Evolutionary conservation across 176 grass and related monocot species (phyloP).

Genomic region (Hyparrhenia diplandra): DNA sequence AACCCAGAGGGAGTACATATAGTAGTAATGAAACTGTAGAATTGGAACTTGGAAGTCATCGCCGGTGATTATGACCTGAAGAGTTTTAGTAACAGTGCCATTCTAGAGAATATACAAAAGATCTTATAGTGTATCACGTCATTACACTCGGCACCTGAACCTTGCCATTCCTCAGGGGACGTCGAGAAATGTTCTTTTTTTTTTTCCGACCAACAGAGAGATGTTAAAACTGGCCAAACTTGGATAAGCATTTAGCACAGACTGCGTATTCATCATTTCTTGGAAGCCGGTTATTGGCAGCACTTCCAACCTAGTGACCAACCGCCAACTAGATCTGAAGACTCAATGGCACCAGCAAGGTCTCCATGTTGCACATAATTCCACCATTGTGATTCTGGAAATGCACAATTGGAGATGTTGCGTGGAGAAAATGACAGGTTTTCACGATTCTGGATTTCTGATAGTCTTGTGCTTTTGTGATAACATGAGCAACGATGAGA

Average conservation of each 20-base stretch:
- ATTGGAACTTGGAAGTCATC: not conserved
- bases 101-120: not conserved
- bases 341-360: not conserved
- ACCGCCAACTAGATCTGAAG: not conserved
- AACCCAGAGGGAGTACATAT: too few relatives aligned
- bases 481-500: slow-evolving; percentile 61
- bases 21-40: not conserved
- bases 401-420: not conserved
- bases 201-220: too few relatives aligned
- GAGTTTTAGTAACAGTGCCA: not conserved
- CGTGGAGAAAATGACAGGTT: slow-evolving; percentile 20
- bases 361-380: slow-evolving; percentile 11
- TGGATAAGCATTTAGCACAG: not conserved
- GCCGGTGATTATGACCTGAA: not conserved
- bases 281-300: not conserved
- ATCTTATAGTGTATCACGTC: not conserved
- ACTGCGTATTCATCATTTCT: not conserved
- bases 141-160: not conserved
- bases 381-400: not conserved
- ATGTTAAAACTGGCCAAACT: not conserved
- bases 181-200: too few relatives aligned
- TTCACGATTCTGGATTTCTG: slow-evolving; percentile 21
- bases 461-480: slow-evolving; percentile 45
- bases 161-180: too few relatives aligned
- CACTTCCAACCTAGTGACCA: not conserved